These are phyloP conservation scores for Macadamia tetraphylla DNA, from an alignment of 164 flowering plant species.

Conservation along the genomic window DNA sequence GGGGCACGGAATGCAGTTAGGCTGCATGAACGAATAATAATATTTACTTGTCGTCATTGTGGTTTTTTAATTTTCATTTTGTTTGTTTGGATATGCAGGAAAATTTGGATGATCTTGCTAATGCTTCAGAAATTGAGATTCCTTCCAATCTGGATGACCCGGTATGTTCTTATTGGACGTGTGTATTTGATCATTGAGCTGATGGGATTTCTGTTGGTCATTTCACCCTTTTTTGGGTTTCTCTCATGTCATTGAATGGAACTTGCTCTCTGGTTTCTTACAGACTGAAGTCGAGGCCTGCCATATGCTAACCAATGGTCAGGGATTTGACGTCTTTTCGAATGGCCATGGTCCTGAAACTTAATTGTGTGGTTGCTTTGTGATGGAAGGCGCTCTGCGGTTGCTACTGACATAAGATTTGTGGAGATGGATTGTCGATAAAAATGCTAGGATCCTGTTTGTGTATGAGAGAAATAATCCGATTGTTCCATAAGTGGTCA, in stretches of 20 bases:
- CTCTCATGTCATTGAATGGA: too few relatives aligned
- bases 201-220: too few relatives aligned
- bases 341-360: slow-evolving; percentile 2
- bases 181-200: too few relatives aligned
- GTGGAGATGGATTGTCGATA: slow-evolving; percentile 5
- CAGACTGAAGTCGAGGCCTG: slow-evolving; percentile 6
- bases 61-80: background rate
- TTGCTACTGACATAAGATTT: slow-evolving; percentile 10
- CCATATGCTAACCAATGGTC: slow-evolving; percentile 5
- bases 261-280: background rate
- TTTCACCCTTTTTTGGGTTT: too few relatives aligned
- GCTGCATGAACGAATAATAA: slow-evolving; percentile 2
- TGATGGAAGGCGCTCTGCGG: background rate
- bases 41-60: slow-evolving; percentile 10
- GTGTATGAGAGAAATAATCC: slow-evolving; percentile 4
- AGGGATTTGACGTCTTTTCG: slow-evolving; percentile 2
- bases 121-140: slow-evolving; percentile 35
- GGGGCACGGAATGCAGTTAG: background rate
- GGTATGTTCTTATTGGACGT: slow-evolving; percentile 7
- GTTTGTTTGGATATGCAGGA: slow-evolving; percentile 26
- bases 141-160: slow-evolving; percentile 32
- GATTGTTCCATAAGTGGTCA: slow-evolving; percentile 4
- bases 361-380: background rate
- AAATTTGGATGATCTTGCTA: slow-evolving; percentile 32
- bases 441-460: slow-evolving; percentile 4